Conservation (phyloP, 2,329 filamentous ascomycete species). For the Metarhizium guizhouense region DNA sequence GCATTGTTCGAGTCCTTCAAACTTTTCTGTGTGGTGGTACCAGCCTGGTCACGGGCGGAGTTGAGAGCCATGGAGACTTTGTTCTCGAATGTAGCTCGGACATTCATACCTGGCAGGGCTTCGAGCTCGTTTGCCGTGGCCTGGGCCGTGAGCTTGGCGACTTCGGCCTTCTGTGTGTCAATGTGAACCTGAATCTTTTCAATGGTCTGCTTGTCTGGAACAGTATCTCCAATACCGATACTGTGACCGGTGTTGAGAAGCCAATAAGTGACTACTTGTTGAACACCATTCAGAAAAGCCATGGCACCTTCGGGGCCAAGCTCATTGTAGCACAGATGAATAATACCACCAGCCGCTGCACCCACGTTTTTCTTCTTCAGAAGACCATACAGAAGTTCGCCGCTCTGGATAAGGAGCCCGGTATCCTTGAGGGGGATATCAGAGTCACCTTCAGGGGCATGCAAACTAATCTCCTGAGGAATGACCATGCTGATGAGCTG, state of each 20-base stretch:
- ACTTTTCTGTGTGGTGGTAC: conserved; percentile 83
- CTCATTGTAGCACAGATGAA: conserved; percentile 96
- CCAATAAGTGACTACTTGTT: conserved; percentile 96
- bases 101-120: conserved; percentile 94
- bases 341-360: conserved; percentile 79
- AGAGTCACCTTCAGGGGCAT: conserved; percentile 53
- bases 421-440: conserved; percentile 62
- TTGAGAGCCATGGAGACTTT: conserved; percentile 93
- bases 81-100: conserved; percentile 96
- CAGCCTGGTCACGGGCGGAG: conserved; percentile 90
- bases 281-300: conserved; percentile 90
- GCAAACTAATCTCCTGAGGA: conserved; percentile 75
- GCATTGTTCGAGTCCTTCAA: conserved; percentile 95
- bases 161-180: conserved; percentile 70
- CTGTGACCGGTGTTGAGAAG: conserved; percentile 92
- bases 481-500: conserved; percentile 93
- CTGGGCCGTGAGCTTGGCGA: conserved; percentile 62
- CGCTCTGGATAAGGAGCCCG: conserved; percentile 73
- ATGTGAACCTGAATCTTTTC: conserved; percentile 77
- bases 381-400: conserved; percentile 83
- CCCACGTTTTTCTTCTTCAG: conserved; percentile 92
- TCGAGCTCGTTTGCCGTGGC: conserved; percentile 86
- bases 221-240: conserved; percentile 96
- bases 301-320: conserved; percentile 79
- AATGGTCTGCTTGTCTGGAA: conserved; percentile 81